Evolutionary conservation across 2,329 filamentous ascomycete species (phyloP).

Genomic region (Fusarium sp.): DNA sequence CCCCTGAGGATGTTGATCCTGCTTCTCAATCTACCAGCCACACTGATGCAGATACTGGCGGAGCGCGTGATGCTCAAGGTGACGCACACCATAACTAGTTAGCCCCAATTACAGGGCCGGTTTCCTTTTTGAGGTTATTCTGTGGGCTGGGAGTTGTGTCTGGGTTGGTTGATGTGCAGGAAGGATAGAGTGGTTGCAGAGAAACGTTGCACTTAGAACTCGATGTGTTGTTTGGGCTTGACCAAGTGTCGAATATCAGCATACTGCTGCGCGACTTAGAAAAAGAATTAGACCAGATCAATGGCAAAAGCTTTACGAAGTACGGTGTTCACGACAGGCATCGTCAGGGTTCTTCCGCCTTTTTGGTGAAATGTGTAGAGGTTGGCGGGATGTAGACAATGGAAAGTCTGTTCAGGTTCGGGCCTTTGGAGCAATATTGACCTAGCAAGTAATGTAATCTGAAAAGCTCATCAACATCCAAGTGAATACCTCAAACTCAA

Average conservation of each 20-base stretch:
- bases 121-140: background rate
- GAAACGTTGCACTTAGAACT: no score
- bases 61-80: background rate
- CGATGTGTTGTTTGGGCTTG: no score
- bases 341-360: background rate
- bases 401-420: no score
- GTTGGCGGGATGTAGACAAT: background rate
- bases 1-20: background rate
- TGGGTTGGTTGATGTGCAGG: background rate
- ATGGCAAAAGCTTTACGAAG: background rate
- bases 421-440: no score
- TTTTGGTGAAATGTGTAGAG: background rate
- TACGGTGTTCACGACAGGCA: background rate
- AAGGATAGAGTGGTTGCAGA: no score
- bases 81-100: background rate
- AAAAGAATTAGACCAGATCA: background rate
- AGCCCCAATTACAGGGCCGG: background rate
- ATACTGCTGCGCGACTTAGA: background rate
- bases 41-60: background rate
- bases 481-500: no score
- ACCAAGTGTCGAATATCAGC: no score
- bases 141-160: background rate
- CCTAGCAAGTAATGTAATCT: no score
- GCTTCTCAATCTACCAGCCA: background rate
- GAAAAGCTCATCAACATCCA: no score